Evolutionary conservation across 495 filamentous ascomycete species (phyloP).

Genomic region (Neurospora cerealis): DNA sequence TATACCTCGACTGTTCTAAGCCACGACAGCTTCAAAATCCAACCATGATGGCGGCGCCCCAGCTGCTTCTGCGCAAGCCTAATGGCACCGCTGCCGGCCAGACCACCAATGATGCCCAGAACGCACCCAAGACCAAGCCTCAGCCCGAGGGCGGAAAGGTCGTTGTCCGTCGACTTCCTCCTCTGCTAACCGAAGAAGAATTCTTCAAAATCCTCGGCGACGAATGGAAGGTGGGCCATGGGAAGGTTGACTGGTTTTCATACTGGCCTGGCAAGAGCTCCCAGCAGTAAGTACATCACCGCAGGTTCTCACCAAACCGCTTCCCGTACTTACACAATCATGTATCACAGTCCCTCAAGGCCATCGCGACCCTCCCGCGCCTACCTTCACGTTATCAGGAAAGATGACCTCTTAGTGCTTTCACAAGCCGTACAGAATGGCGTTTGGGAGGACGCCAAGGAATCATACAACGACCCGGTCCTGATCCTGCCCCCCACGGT

Average conservation of each 20-base stretch:
- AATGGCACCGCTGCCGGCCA: constrained; percentile 17
- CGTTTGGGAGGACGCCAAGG: constrained; percentile 65
- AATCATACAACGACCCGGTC: constrained; percentile 53
- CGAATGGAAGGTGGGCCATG: constrained; percentile 68
- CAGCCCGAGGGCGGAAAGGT: constrained; percentile 66
- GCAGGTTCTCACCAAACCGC: neutral
- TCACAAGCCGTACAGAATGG: constrained; percentile 54
- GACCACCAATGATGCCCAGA: constrained; percentile 40
- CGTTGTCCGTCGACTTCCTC: constrained; percentile 74
- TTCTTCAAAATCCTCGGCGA: constrained; percentile 65
- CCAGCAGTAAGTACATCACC: constrained; percentile 56
- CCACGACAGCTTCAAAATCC: neutral
- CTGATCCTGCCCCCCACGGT: constrained; percentile 65
- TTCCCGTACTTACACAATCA: constrained; percentile 7
- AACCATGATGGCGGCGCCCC: constrained; percentile 23
- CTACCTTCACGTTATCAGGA: constrained; percentile 62
- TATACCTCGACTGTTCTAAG: neutral
- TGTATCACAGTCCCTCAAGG: constrained; percentile 54
- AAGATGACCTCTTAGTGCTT: constrained; percentile 48
- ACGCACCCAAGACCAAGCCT: constrained; percentile 42
- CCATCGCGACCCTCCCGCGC: constrained; percentile 66
- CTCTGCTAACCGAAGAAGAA: constrained; percentile 71
- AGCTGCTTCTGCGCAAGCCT: constrained; percentile 22
- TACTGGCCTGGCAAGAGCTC: constrained; percentile 80
- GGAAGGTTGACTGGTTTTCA: constrained; percentile 72